Evolutionary conservation across 2,329 filamentous ascomycete species (phyloP).

Genomic region (Pseudocercospora ulei): DNA sequence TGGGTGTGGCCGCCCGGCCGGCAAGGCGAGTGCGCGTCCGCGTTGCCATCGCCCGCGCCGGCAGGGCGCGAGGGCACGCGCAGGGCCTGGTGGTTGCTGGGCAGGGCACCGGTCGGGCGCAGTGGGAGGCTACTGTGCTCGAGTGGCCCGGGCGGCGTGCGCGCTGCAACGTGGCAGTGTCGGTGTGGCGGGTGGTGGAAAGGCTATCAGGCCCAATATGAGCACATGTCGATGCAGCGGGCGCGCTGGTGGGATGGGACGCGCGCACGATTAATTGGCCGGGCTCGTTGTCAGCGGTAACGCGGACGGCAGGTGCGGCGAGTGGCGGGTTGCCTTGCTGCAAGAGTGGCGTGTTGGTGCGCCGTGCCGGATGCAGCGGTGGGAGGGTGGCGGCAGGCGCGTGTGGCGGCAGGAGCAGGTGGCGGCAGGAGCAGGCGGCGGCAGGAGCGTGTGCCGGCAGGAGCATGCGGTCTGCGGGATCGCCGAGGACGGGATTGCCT

Average conservation of each 20-base stretch:
- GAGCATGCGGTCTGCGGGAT: constrained; percentile 20
- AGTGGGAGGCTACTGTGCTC: constrained; percentile 19
- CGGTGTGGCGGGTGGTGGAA: constrained; percentile 27
- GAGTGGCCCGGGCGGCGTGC: constrained; percentile 41
- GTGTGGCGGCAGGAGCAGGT: constrained; percentile 20
- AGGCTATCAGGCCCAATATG: constrained; percentile 26
- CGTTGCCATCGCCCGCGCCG: constrained; percentile 23
- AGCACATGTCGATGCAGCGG: constrained; percentile 20
- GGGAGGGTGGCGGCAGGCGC: constrained; percentile 18
- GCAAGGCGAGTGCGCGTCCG: constrained; percentile 20
- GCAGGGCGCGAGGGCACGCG: constrained; percentile 24
- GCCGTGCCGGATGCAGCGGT: constrained; percentile 7
- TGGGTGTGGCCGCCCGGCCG: constrained; percentile 5
- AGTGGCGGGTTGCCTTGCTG: constrained; percentile 6
- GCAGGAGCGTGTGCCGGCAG: constrained; percentile 18
- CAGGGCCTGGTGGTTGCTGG: constrained; percentile 38
- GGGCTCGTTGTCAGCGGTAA: constrained; percentile 9
- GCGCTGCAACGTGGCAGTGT: constrained; percentile 47
- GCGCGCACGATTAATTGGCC: constrained; percentile 21
- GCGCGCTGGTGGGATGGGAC: constrained; percentile 11
- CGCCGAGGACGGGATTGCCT: constrained; percentile 18
- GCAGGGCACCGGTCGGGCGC: constrained; percentile 19
- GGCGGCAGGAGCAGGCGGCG: constrained; percentile 14
- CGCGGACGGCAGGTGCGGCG: constrained; percentile 11
- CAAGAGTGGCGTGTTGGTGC: constrained; percentile 9